A percentile compares a stretch with the other conserved stretches of the same genome.
phyloP scores from a whole-genome alignment of 2,329 filamentous ascomycete genomes.

The Alternaria arbusti region DNA sequence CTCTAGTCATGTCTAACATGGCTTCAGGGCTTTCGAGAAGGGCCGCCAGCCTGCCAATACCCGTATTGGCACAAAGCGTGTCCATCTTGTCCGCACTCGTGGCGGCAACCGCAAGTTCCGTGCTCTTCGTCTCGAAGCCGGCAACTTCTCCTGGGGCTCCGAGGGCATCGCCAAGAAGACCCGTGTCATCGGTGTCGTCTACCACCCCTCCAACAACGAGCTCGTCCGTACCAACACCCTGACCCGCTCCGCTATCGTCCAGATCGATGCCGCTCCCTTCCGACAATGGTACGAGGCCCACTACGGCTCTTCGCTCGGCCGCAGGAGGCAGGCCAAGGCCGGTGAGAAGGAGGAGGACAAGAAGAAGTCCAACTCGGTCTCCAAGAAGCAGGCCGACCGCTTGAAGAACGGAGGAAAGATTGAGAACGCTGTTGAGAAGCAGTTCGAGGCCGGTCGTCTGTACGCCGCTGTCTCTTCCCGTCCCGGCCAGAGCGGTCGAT shows the following conservation, averaged over 20 bases:
- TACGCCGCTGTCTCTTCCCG: conserved; percentile 92
- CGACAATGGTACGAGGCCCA: conserved; percentile 99
- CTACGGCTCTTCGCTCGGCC: conserved; percentile 91
- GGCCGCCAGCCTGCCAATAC: conserved; percentile 99
- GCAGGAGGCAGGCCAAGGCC: conserved; percentile 87
- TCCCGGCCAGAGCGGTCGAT: conserved; percentile 95
- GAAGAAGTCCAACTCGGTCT: conserved; percentile 96
- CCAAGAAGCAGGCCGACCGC: conserved; percentile 95
- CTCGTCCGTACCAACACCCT: conserved; percentile 99
- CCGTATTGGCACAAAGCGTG: conserved; percentile 95
- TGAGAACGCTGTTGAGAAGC: conserved; percentile 89
- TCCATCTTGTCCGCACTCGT: conserved; percentile 95
- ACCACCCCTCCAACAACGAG: conserved; percentile 99
- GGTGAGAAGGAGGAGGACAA: conserved; percentile 74
- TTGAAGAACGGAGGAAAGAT: conserved; percentile 88
- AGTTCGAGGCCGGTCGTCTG: conserved; percentile 99
- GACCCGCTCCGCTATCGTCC: conserved; percentile 97
- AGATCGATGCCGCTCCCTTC: conserved; percentile 98
- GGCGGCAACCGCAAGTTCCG: conserved; percentile 99
- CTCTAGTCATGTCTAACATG: conserved; percentile 71
- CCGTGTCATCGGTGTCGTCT: conserved; percentile 97
- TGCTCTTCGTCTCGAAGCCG: conserved; percentile 95
- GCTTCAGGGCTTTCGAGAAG: conserved; percentile 99
- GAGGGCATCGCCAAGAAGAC: conserved; percentile 99
- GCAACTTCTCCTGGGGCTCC: conserved; percentile 99